These are phyloP conservation scores for Lentinula guzmanii DNA, from an alignment of 768 basidiomycete genomes.

Conservation along the genomic window DNA sequence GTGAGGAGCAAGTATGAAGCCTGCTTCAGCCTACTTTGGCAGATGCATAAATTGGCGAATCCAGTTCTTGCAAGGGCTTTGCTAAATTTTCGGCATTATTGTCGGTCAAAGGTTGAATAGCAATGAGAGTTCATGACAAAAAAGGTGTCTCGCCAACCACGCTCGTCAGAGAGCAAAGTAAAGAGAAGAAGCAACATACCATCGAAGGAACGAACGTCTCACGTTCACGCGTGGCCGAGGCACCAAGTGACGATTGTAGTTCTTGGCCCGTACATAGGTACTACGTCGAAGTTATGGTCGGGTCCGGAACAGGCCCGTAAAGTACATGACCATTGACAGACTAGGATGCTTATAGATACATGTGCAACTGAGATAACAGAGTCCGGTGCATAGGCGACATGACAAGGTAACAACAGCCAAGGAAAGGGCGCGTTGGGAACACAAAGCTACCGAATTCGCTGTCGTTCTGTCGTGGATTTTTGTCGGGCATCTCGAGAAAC, in stretches of 20 bases:
- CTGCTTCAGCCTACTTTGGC: neutral
- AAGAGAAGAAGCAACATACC: neutral
- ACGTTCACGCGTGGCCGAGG: neutral
- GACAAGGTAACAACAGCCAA: neutral
- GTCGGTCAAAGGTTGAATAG: neutral
- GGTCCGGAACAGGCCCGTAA: neutral
- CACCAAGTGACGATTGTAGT: neutral
- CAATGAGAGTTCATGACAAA: neutral
- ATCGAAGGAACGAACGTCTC: neutral
- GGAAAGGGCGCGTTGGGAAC: neutral
- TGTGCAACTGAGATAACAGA: neutral
- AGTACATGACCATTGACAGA: neutral
- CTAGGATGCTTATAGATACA: neutral
- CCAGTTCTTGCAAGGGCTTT: neutral
- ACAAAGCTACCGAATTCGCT: conserved; percentile 14
- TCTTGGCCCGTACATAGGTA: neutral
- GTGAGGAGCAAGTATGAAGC: neutral
- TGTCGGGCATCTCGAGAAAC: conserved; percentile 56
- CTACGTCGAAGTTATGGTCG: neutral
- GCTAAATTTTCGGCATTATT: neutral
- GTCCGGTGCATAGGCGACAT: neutral
- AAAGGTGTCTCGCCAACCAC: neutral
- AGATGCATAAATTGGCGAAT: neutral
- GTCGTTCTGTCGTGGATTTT: conserved; percentile 32
- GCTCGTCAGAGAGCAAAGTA: neutral